phyloP scores from a whole-genome alignment of 2,329 filamentous ascomycete species.

The Fusarium concolor region DNA sequence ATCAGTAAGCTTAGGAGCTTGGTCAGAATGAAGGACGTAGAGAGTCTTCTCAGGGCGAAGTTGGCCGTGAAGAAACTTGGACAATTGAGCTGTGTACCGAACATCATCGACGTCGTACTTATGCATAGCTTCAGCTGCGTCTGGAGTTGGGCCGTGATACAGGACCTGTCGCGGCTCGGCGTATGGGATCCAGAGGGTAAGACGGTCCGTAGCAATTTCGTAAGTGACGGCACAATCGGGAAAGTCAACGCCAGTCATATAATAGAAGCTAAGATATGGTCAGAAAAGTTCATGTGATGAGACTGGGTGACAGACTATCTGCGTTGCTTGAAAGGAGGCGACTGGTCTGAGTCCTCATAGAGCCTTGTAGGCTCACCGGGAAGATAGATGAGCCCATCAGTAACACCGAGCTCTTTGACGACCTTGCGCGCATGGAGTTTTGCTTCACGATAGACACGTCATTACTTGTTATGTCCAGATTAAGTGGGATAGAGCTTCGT shows the following conservation, averaged over 20 bases:
- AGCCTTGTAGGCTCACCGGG: conserved; percentile 62
- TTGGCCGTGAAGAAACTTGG: conserved; percentile 55
- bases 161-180: conserved; percentile 71
- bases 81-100: conserved; percentile 67
- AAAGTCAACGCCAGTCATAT: conserved; percentile 66
- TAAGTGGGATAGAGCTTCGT: not conserved
- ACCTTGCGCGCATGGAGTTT: conserved; percentile 69
- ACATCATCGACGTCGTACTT: conserved; percentile 79
- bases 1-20: conserved; percentile 54
- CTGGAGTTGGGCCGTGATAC: conserved; percentile 72
- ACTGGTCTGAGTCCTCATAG: conserved; percentile 71
- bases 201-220: conserved; percentile 67
- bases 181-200: conserved; percentile 80
- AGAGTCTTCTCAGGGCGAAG: conserved; percentile 56
- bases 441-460: conserved; percentile 52
- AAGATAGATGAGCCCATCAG: conserved; percentile 66
- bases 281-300: not conserved
- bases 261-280: conserved; percentile 63
- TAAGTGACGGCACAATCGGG: conserved; percentile 68
- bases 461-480: not conserved
- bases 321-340: conserved; percentile 66
- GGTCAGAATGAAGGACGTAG: conserved; percentile 62
- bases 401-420: conserved; percentile 60
- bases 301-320: conserved; percentile 62
- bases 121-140: conserved; percentile 68